Evolutionary conservation across 106 monocot species (phyloP), one percentile per base, ranked within the genome.

Genomic region (Narthecium ossifragum): DNA sequence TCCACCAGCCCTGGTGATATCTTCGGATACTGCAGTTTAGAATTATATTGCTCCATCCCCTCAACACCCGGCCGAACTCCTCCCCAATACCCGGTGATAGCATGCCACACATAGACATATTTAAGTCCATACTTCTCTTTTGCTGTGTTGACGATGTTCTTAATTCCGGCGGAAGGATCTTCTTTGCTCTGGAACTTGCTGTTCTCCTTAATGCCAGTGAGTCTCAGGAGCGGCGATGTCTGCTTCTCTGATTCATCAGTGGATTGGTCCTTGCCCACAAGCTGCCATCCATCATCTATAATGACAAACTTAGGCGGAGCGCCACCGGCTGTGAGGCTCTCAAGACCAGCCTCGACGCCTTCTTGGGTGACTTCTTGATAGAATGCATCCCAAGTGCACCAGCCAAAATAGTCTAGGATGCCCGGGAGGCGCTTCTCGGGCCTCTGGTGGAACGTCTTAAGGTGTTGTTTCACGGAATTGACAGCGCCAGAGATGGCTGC

Each of bases 371-470:
- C 89, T 27, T 85, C 89, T 55, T 80, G 77, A 67, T 94, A 94
- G 75, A 94, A 94, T 0, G 94, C 93, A 58, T 93, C 93, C 93
- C 88, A 93, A 0, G 93, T 89, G 70, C 93, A 93, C 93, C 93
- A 93, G 10, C 93, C 93, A 59, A 88, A 93, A 71, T 72, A 75
- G 66, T 93, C 88, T 0, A 85, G 71, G 23, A 89, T 78, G 50
- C 81, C 73, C 1, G 93, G 93, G 20, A 83, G 60, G 22, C 40
- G 71, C 80, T 93, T 93, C 76, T 85, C 88, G 3, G 49, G 0
- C 23, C 85, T 60, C 43, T 66, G 71, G 37, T 72, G 82, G 73
- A 89, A 93, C 26, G 93, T 78, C 64, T 66, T 76, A 47, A 85
- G 76, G 12, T 80, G 80, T 10, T 58, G 45, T 53, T 80, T 85